phyloP scores from a whole-genome alignment of 345 rosid species.

The Clarkia xantiana region DNA sequence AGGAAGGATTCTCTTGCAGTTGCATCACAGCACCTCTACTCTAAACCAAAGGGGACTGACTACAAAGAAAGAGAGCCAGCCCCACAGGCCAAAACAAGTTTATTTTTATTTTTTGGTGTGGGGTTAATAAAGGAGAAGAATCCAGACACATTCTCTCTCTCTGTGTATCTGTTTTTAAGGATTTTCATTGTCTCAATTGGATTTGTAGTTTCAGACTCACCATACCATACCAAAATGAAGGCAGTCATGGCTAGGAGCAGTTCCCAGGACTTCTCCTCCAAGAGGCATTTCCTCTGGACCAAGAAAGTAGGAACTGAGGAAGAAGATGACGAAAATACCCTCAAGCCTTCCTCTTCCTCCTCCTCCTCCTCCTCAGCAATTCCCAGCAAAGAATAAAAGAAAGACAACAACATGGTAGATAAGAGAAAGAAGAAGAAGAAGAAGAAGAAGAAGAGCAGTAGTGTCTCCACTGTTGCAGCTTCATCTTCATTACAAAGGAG shows the following conservation, averaged over 20 bases:
- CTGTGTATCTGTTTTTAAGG: no score
- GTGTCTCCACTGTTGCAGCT: conserved; percentile 2
- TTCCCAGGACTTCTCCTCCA: conserved; percentile 46
- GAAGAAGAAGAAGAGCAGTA: background rate
- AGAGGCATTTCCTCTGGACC: conserved; percentile 79
- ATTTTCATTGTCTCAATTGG: background rate
- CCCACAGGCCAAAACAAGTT: no score
- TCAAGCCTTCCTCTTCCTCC: background rate
- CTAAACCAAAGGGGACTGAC: no score
- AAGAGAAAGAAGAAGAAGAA: conserved; percentile 13
- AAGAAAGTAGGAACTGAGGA: conserved; percentile 30
- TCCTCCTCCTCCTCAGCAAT: background rate
- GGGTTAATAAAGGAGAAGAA: no score
- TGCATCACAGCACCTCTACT: background rate
- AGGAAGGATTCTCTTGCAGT: conserved; percentile 27
- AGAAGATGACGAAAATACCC: conserved; percentile 5
- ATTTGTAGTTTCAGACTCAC: background rate
- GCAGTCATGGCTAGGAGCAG: conserved; percentile 31
- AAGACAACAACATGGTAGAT: background rate
- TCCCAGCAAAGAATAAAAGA: background rate
- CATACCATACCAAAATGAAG: conserved; percentile 12
- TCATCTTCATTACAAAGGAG: conserved; percentile 30
- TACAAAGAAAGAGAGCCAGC: background rate
- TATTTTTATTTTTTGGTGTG: no score
- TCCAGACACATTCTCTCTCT: background rate